These are phyloP conservation scores for Nectriaceae sp. DNA, from an alignment of 2,329 filamentous ascomycete species.

Conservation along the genomic window DNA sequence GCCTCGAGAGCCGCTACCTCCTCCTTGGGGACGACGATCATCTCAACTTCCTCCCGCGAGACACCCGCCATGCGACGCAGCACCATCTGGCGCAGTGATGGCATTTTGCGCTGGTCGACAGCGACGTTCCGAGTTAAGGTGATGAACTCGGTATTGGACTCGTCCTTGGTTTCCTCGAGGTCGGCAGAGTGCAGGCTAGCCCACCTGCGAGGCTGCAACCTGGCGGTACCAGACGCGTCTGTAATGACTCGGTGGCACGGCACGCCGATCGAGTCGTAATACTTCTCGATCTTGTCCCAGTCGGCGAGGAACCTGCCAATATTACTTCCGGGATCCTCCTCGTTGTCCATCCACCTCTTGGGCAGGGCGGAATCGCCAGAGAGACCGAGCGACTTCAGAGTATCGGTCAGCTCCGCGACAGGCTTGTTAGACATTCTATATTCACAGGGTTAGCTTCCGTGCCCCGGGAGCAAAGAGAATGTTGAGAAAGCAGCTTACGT, in stretches of 20 bases:
- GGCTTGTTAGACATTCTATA: neutral
- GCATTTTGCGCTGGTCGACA: neutral
- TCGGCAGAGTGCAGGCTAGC: neutral
- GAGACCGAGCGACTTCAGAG: neutral
- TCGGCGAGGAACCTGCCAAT: conserved; percentile 1
- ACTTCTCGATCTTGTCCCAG: neutral
- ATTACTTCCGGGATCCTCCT: neutral
- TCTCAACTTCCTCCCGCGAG: neutral
- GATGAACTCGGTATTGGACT: neutral
- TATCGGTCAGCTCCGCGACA: neutral
- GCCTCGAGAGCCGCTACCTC: conserved; percentile 1
- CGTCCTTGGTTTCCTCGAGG: neutral
- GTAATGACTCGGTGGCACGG: neutral
- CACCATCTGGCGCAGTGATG: neutral
- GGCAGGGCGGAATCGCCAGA: neutral
- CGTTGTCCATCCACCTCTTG: neutral
- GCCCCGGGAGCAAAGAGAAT: neutral
- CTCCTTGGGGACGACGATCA: conserved; percentile 1
- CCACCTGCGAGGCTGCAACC: neutral
- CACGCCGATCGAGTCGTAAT: neutral
- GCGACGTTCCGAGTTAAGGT: neutral
- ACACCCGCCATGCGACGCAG: neutral
- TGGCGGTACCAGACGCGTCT: neutral
- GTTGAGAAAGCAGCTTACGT: neutral
- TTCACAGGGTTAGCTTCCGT: neutral